Base-by-base conservation (phyloP, 139 green algal genomes). In the Chlamydomonas sp. region DNA sequence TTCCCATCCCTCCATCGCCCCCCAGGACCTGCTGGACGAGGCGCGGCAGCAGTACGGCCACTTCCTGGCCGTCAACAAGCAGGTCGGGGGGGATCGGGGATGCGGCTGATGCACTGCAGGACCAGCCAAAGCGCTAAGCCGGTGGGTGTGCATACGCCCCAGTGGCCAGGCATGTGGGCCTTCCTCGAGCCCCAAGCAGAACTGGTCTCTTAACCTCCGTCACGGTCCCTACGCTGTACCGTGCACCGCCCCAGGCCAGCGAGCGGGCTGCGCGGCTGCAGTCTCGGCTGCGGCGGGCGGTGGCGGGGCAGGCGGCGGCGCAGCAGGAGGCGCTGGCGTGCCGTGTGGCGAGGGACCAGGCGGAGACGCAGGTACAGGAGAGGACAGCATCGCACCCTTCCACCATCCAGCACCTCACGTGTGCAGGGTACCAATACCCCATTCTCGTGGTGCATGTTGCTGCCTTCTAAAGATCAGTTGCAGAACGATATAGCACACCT, bases 1-100 rank as follows among this genome's bases (percentile, higher is more conserved):
- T 16, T n/a, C 73, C 20, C 73, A 4, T 12, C 12, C 15, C 68
- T 74, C 20, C 12, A 74, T 15, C 12, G 57, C 3, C 6, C 49
- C 78, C 1, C 63, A 86, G 82, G 82, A 86, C 60, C 82, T 86
- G 72, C 82, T 86, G 61, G 82, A 86, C 74, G 82, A 86, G 72
- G 82, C 82, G 6, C 69, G 82, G 20, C 82, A 80, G 82, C 82
- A 86, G 72, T 86, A 86, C 62, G 71, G 82, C 72, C 82, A 86
- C 31, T 86, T 86, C 71, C 71, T 86, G 71, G 71, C 72, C 71
- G 49, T 86, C 60, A 86, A 86, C 72, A 86, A 79, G 60, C 82
- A 86, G 81, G 81, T 86, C 60, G 68, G 60, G 63, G 63, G 73
- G 31, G 31, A 31, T 4, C n/a, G 7, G 7, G 73, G 73, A 31